Percentiles rank a stretch among this genome's conserved stretches.
Evolutionary conservation across 2,329 filamentous ascomycete species (phyloP).

Genomic region (Setomelanomma holmii): DNA sequence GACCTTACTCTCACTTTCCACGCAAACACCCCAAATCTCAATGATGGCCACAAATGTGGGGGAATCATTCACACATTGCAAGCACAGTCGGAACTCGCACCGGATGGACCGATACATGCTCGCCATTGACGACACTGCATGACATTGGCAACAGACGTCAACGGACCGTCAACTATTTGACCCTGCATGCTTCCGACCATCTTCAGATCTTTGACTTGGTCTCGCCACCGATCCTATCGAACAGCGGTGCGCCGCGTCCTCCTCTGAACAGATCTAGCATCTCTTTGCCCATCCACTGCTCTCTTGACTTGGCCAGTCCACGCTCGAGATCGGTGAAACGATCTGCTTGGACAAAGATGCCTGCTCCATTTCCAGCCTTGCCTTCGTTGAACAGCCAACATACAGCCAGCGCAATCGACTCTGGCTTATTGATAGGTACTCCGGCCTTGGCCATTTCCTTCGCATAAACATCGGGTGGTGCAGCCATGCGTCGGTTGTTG

Average conservation of each 20-base stretch:
- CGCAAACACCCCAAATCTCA: too few species aligned
- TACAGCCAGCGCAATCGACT: conserved; percentile 54
- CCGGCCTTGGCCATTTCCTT: conserved; percentile 53
- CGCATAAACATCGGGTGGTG: conserved; percentile 49
- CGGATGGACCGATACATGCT: too few species aligned
- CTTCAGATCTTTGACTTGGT: conserved; percentile 32
- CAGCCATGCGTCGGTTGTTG: conserved; percentile 39
- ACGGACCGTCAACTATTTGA: too few species aligned
- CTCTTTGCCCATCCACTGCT: conserved; percentile 59
- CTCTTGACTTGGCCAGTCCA: conserved; percentile 55
- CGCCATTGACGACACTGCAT: too few species aligned
- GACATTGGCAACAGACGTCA: too few species aligned
- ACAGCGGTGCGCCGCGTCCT: conserved; percentile 48
- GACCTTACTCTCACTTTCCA: neutral
- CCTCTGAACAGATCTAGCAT: conserved; percentile 59
- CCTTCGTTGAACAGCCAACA: conserved; percentile 56
- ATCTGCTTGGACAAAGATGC: conserved; percentile 56
- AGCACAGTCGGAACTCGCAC: neutral
- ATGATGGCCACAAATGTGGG: neutral
- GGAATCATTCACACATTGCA: neutral
- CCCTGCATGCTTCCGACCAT: neutral
- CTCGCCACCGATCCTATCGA: conserved; percentile 34
- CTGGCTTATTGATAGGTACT: conserved; percentile 57
- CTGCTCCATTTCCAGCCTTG: conserved; percentile 53
- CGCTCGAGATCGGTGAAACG: conserved; percentile 54